Percentiles rank a stretch among this genome's conserved stretches.
Conservation (phyloP, 1,284 basidiomycete genomes). For the Apiotrichum porosum region DNA sequence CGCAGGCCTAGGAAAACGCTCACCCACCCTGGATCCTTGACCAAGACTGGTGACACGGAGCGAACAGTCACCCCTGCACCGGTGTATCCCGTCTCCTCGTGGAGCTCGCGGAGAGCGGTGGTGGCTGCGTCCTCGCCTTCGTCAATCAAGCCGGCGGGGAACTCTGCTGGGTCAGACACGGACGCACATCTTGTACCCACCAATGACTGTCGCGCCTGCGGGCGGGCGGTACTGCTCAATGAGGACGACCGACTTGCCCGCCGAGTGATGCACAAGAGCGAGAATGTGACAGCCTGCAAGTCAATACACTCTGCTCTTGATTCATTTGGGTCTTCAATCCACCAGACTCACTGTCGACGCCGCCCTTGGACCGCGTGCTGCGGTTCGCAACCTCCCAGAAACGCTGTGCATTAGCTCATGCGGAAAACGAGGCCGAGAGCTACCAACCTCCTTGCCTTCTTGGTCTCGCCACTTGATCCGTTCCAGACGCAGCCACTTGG, state of each 20-base stretch:
- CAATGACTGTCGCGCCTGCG: slow-evolving; percentile 66
- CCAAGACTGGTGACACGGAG: slow-evolving; percentile 64
- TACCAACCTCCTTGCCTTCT: slow-evolving; percentile 62
- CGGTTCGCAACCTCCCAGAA: slow-evolving; percentile 81
- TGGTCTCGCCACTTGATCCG: slow-evolving; percentile 65
- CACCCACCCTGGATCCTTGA: slow-evolving; percentile 63
- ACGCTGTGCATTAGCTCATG: slow-evolving; percentile 53
- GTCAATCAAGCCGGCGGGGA: slow-evolving; percentile 83
- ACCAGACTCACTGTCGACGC: slow-evolving; percentile 64
- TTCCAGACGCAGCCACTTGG: slow-evolving; percentile 45
- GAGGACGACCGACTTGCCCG: slow-evolving; percentile 64
- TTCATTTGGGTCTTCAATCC: not conserved
- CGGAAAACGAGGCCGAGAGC: not conserved
- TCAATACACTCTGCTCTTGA: no score
- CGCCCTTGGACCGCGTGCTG: slow-evolving; percentile 65
- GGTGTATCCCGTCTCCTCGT: slow-evolving; percentile 83
- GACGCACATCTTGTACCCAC: slow-evolving; percentile 46
- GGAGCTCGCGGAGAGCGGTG: slow-evolving; percentile 74
- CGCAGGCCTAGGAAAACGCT: no score
- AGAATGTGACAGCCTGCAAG: slow-evolving; percentile 69
- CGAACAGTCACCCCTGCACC: slow-evolving; percentile 51
- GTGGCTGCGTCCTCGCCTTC: slow-evolving; percentile 66
- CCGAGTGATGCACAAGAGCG: slow-evolving; percentile 67
- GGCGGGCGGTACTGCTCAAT: slow-evolving; percentile 86
- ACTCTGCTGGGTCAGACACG: slow-evolving; percentile 54